Evolutionary conservation across 164 flowering plant species (phyloP).

Genomic region (Aristolochia fimbriata): DNA sequence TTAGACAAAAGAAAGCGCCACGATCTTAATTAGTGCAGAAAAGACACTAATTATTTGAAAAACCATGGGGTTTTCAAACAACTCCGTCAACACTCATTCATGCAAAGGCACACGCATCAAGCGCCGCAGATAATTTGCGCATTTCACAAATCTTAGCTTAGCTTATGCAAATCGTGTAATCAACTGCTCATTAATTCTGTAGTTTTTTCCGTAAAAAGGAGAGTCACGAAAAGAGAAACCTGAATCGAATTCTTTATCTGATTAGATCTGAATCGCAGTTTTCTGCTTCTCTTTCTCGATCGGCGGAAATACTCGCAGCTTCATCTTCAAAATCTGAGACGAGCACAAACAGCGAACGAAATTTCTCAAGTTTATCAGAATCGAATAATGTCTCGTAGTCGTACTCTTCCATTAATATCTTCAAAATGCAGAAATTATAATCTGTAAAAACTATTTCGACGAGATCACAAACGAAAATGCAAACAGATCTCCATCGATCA

Average conservation of each 20-base stretch:
- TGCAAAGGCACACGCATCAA: neutral
- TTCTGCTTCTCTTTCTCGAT: constrained; percentile 65
- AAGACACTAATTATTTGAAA: too few species aligned
- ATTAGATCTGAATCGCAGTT: constrained; percentile 40
- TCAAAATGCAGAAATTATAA: neutral
- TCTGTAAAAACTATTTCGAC: too few species aligned
- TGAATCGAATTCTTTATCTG: constrained; percentile 44
- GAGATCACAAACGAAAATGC: too few species aligned
- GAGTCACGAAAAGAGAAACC: constrained; percentile 28
- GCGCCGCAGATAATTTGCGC: neutral
- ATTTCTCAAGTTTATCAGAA: neutral
- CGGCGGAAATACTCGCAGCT: constrained; percentile 54
- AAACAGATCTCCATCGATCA: too few species aligned
- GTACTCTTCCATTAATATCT: constrained; percentile 52
- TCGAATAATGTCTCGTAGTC: neutral
- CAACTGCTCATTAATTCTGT: neutral
- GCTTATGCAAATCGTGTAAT: constrained; percentile 2
- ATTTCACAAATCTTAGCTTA: neutral
- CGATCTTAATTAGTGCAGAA: neutral
- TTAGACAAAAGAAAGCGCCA: neutral
- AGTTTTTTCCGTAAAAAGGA: neutral
- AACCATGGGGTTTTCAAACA: neutral
- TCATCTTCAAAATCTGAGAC: constrained; percentile 70
- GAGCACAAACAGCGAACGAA: constrained; percentile 2
- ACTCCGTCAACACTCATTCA: neutral